phyloP scores from a whole-genome alignment of 1,284 basidiomycete species.

The Cystobasidium slooffiae region DNA sequence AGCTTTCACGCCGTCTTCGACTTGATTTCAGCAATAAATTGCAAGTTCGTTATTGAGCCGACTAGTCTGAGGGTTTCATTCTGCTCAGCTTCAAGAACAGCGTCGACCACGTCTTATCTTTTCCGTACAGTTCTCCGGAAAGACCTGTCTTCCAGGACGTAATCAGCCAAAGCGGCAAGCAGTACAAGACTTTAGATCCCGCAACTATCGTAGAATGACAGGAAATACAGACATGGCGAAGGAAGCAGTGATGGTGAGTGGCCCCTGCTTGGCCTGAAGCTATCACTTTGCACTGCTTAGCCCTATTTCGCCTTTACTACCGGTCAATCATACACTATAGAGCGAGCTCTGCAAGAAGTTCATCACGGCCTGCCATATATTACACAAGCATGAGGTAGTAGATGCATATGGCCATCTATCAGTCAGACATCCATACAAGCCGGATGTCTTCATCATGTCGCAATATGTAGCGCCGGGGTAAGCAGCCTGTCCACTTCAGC shows the following conservation, averaged over 20 bases:
- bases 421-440: conserved; percentile 19
- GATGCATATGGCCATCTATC: conserved; percentile 33
- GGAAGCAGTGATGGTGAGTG: neutral
- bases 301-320: neutral
- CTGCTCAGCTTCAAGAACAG: no score
- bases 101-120: no score
- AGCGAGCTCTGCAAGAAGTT: conserved; percentile 14
- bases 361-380: conserved; percentile 30
- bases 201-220: neutral
- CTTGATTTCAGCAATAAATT: no score
- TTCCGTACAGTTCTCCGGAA: no score
- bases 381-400: conserved; percentile 25
- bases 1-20: no score
- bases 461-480: conserved; percentile 12
- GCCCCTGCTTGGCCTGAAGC: neutral
- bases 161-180: no score
- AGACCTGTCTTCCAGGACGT: no score
- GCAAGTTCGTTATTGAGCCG: no score
- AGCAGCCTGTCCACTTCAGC: neutral
- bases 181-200: neutral
- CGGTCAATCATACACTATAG: neutral
- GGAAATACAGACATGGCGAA: neutral
- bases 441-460: conserved; percentile 30
- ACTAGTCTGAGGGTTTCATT: no score
- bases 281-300: neutral